phyloP scores from a whole-genome alignment of 805 yeast genomes.

The Starmerella tilneyi region DNA sequence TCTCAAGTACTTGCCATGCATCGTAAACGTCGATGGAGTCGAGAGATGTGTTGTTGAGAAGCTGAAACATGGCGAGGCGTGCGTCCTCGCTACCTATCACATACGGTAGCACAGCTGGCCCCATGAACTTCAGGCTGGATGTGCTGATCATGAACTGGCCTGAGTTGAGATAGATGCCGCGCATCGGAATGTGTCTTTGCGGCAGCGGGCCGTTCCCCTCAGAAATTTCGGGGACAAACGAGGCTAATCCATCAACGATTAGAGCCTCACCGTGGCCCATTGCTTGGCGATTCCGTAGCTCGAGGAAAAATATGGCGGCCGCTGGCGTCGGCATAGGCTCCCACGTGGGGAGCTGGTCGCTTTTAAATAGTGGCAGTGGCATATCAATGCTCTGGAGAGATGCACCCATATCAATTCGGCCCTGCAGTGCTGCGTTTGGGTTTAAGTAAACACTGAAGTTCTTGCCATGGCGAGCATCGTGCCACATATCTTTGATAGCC shows the following conservation, averaged over 20 bases:
- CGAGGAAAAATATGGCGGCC: not conserved
- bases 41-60: not conserved
- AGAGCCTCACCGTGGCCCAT: not conserved
- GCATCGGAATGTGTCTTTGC: not conserved
- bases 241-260: not conserved
- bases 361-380: not conserved
- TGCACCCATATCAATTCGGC: not conserved
- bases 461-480: not conserved
- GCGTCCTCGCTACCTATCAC: constrained; percentile 2
- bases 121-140: not conserved
- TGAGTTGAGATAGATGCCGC: not conserved
- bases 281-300: not conserved
- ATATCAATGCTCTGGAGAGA: constrained; percentile 1
- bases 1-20: constrained; percentile 3
- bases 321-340: not conserved
- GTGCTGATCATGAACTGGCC: constrained; percentile 5
- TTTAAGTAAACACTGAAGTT: not conserved
- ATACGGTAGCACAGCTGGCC: constrained; percentile 1
- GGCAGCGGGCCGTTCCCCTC: not conserved
- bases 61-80: not conserved
- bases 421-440: not conserved
- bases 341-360: not conserved
- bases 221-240: not conserved
- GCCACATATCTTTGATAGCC: constrained; percentile 1
- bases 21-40: not conserved